Conservation (phyloP, 352 stramenopile genomes). For the Phytophthora cactorum region DNA sequence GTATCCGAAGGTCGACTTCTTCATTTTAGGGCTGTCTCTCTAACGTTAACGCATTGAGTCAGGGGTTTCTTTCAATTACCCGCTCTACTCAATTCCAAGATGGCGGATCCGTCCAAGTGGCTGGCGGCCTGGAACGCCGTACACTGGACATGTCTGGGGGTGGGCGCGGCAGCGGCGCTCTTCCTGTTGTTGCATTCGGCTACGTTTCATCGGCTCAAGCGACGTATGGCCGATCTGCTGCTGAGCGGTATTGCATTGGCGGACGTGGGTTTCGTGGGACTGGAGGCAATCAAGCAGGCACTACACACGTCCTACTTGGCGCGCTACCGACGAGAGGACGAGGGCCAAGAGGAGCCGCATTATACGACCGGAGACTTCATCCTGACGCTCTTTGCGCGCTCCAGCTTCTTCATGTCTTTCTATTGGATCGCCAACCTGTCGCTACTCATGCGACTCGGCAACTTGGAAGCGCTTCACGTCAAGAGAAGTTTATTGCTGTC, state of each 20-base stretch:
- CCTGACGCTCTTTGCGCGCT: conserved; percentile 55
- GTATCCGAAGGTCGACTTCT: background rate
- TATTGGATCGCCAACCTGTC: conserved; percentile 78
- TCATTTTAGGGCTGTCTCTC: conserved; percentile 9
- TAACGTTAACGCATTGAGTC: background rate
- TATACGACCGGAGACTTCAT: conserved; percentile 28
- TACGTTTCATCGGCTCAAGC: conserved; percentile 67
- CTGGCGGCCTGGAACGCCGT: conserved; percentile 49
- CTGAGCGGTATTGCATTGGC: conserved; percentile 69
- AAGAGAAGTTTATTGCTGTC: conserved; percentile 58
- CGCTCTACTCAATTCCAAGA: conserved; percentile 1
- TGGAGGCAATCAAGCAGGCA: conserved; percentile 61
- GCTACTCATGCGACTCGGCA: conserved; percentile 69
- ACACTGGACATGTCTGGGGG: conserved; percentile 57
- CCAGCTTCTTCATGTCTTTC: conserved; percentile 78
- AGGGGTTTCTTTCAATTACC: background rate
- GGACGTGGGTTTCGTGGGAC: conserved; percentile 54
- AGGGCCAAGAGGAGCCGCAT: background rate
- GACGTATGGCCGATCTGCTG: conserved; percentile 70
- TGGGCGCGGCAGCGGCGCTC: conserved; percentile 44
- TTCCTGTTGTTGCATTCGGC: conserved; percentile 70
- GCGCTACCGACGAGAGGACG: conserved; percentile 32
- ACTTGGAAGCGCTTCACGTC: conserved; percentile 58
- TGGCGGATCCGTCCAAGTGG: conserved; percentile 33
- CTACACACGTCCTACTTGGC: conserved; percentile 52